phyloP scores from a whole-genome alignment of 2,329 filamentous ascomycete species.

The Aspergillus carbonarius region DNA sequence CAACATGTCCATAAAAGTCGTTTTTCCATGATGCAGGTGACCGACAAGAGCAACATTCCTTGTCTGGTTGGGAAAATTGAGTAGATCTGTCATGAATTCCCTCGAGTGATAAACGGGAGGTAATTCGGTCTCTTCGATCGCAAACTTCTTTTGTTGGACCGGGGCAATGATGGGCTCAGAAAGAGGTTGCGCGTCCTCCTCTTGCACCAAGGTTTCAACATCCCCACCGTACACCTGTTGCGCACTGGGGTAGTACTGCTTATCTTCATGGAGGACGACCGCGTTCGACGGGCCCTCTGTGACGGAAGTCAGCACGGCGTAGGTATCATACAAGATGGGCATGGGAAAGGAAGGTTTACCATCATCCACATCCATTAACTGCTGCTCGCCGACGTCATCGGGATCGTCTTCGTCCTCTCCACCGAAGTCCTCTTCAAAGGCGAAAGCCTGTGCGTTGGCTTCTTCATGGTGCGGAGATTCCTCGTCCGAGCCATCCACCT shows the following conservation, averaged over 20 bases:
- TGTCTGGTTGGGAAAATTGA: slow-evolving; percentile 94
- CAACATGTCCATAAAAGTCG: slow-evolving; percentile 96
- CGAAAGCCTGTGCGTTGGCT: slow-evolving; percentile 76
- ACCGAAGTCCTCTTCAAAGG: slow-evolving; percentile 67
- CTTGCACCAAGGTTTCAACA: slow-evolving; percentile 93
- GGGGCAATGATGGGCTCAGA: slow-evolving; percentile 92
- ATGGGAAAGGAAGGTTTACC: slow-evolving; percentile 49
- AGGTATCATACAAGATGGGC: background rate
- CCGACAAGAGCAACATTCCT: slow-evolving; percentile 90
- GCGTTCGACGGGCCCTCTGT: slow-evolving; percentile 90
- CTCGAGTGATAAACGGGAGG: slow-evolving; percentile 85
- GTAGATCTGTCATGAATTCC: slow-evolving; percentile 89
- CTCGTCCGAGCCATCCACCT: slow-evolving; percentile 85
- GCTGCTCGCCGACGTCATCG: slow-evolving; percentile 67
- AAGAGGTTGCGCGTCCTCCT: slow-evolving; percentile 93
- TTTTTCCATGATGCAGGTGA: slow-evolving; percentile 96
- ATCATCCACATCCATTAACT: slow-evolving; percentile 94
- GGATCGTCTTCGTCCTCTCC: slow-evolving; percentile 61
- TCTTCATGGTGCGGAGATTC: slow-evolving; percentile 70
- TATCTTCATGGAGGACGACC: slow-evolving; percentile 97
- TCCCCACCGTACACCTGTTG: slow-evolving; percentile 91
- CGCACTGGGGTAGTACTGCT: slow-evolving; percentile 98
- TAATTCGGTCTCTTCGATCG: slow-evolving; percentile 85
- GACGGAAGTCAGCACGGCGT: slow-evolving; percentile 24
- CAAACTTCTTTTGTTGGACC: slow-evolving; percentile 93